phyloP scores from a whole-genome alignment of 2,329 filamentous ascomycete genomes.

The Ascochyta clinopodiicola region DNA sequence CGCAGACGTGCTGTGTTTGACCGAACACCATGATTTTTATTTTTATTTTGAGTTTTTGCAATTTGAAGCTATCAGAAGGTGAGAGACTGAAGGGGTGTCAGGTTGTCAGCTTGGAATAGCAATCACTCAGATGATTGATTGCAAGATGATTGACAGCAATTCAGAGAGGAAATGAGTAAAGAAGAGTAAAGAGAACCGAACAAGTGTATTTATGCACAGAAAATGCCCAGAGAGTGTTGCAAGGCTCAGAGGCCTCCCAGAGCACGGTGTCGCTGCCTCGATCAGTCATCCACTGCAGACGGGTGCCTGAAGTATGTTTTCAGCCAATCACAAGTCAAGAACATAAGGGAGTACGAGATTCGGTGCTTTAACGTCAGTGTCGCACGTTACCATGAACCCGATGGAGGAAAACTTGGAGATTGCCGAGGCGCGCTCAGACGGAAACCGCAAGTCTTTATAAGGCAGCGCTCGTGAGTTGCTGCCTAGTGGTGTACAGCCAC shows the following conservation, averaged over 20 bases:
- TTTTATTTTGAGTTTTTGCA: not conserved
- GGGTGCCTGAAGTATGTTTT: conserved; percentile 15
- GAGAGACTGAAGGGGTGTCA: not conserved
- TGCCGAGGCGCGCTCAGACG: not conserved
- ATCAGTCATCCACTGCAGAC: conserved; percentile 10
- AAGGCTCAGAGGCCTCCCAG: conserved; percentile 3
- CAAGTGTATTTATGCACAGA: not conserved
- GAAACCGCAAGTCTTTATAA: not conserved
- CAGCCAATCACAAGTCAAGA: conserved; percentile 14
- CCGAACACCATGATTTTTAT: not conserved
- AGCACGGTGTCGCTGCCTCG: conserved; percentile 17
- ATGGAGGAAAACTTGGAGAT: not conserved
- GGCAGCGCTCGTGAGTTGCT: not conserved
- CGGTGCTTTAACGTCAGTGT: not conserved
- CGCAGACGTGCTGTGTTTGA: conserved; percentile 27
- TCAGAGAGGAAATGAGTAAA: conserved; percentile 4
- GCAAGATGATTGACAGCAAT: not conserved
- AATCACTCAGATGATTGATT: not conserved
- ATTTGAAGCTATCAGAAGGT: not conserved
- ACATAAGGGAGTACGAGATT: not conserved
- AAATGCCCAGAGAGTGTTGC: not conserved
- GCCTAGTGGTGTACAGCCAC: not conserved
- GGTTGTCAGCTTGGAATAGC: not conserved
- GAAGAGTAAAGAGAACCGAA: not conserved
- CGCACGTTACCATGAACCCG: not conserved